phyloP scores from a whole-genome alignment of 176 grass and related monocot genomes.

The Carex kokanica region DNA sequence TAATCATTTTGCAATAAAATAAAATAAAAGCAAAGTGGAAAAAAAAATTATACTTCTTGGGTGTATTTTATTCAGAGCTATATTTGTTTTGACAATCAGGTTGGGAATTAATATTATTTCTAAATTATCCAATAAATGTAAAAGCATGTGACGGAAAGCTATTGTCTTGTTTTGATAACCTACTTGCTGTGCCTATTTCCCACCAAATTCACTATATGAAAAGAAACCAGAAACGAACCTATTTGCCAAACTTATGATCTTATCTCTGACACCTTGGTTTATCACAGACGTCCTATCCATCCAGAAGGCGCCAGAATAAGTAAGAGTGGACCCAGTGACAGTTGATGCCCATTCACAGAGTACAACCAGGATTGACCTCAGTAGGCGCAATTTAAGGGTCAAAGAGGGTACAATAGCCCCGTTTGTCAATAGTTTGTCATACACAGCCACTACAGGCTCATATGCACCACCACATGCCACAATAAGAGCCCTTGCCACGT shows the following conservation, averaged over 20 bases:
- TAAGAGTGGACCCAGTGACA: constrained; percentile 54
- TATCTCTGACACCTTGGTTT: constrained; percentile 61
- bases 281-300: constrained; percentile 45
- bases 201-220: neutral
- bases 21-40: neutral
- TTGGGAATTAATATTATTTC: neutral
- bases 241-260: constrained; percentile 87
- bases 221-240: constrained; percentile 32
- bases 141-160: neutral
- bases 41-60: neutral
- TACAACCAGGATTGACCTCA: constrained; percentile 73
- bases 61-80: neutral
- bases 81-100: neutral
- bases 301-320: constrained; percentile 55
- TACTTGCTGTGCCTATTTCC: neutral
- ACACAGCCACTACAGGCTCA: constrained; percentile 71
- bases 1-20: neutral
- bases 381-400: constrained; percentile 73
- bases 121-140: neutral
- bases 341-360: constrained; percentile 83
- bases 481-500: constrained; percentile 83
- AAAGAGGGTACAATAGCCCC: constrained; percentile 69
- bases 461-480: constrained; percentile 62
- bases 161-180: neutral
- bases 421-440: constrained; percentile 87